Conservation (phyloP, 2,329 filamentous ascomycete genomes). For the Penicillium sclerotiorum region DNA sequence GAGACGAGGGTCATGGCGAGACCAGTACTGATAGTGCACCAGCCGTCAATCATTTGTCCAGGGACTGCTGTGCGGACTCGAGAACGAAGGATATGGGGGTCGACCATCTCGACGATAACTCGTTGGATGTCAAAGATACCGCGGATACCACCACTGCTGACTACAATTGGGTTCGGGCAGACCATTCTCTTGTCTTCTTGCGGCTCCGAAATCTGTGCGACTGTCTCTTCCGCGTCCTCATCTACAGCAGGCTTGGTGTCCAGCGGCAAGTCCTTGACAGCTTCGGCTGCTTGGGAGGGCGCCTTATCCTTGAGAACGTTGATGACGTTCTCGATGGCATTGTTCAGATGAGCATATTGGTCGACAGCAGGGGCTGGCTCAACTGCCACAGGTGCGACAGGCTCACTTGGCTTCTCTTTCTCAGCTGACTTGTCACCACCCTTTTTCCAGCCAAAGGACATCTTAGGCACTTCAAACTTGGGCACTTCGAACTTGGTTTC, state of each 20-base stretch:
- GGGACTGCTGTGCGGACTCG: constrained; percentile 11
- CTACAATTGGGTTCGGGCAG: constrained; percentile 16
- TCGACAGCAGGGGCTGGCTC: background rate
- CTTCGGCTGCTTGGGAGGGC: background rate
- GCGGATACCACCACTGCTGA: constrained; percentile 17
- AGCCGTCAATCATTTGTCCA: constrained; percentile 18
- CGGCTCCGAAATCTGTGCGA: background rate
- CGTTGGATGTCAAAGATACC: constrained; percentile 23
- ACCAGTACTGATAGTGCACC: constrained; percentile 14
- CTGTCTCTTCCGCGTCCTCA: background rate
- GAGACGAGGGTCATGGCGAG: constrained; percentile 1
- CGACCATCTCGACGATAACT: constrained; percentile 17
- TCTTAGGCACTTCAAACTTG: background rate
- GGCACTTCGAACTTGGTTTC: background rate
- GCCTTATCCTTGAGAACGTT: background rate
- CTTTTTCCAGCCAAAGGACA: constrained; percentile 5
- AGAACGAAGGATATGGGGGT: constrained; percentile 12
- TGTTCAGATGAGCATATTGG: background rate
- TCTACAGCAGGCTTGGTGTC: background rate
- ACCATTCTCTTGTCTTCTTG: constrained; percentile 1
- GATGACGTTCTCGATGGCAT: background rate
- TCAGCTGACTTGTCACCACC: background rate
- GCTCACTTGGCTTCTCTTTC: background rate
- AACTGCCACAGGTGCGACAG: background rate
- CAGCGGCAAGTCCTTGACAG: background rate